phyloP scores from a whole-genome alignment of 2,329 filamentous ascomycete genomes.

The Diaporthe aspalathi region DNA sequence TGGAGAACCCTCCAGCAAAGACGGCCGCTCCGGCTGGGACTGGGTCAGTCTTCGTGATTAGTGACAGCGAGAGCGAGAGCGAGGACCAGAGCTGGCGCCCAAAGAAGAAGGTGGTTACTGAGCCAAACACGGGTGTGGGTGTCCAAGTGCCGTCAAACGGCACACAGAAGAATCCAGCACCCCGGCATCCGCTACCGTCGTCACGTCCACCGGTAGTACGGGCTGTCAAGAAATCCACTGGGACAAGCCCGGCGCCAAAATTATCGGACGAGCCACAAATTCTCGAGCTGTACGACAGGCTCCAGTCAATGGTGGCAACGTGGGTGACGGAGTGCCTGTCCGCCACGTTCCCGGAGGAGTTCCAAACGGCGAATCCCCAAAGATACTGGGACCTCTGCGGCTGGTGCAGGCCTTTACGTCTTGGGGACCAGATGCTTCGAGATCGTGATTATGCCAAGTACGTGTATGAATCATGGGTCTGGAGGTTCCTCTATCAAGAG shows the following conservation, averaged over 20 bases:
- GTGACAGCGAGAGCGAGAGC: background rate
- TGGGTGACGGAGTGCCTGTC: slow-evolving; percentile 16
- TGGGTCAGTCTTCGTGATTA: background rate
- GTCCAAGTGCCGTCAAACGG: no score
- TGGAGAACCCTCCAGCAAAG: no score
- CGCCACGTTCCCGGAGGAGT: background rate
- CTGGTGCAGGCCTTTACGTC: background rate
- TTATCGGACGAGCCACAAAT: background rate
- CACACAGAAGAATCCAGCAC: no score
- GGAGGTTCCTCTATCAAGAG: slow-evolving; percentile 1
- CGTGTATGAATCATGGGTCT: slow-evolving; percentile 22
- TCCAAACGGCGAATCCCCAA: background rate
- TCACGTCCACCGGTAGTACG: no score
- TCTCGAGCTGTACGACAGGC: background rate
- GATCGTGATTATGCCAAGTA: background rate
- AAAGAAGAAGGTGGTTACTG: background rate
- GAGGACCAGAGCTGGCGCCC: background rate
- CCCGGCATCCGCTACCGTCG: no score
- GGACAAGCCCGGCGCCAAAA: background rate
- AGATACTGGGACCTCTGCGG: slow-evolving; percentile 22
- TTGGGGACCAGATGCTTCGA: background rate
- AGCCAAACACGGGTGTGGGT: no score
- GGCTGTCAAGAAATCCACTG: no score
- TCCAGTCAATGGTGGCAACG: background rate
- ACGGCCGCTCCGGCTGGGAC: no score